Base-by-base conservation (phyloP, 805 yeast species). In the Saturnispora halmiae region DNA sequence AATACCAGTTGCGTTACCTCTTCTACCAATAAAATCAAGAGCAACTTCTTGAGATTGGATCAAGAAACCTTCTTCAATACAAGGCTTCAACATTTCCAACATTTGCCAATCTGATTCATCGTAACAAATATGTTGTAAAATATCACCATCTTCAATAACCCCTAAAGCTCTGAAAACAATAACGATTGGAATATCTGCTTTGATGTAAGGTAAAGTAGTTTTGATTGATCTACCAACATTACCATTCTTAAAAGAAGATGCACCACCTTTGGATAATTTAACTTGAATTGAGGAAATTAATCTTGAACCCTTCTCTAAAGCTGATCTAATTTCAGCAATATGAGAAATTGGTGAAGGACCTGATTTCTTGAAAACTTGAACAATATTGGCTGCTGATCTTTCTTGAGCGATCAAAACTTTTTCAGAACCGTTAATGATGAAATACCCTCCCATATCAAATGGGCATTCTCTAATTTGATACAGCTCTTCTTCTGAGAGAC, bases 401-500 rank as follows among this genome's bases (percentile, higher is more conserved):
- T 92, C 99, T 66, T 92, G 99, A 25, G 99, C 99, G 68, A 92
- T 92, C 56, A 92, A 70, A 42, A 92, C 99, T 63, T 92, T 92
- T 62, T 92, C 99, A 16, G 96, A 86, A 54, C 99, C 99, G 67
- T 92, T 92, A 58, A 92, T 92, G 52, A 92, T 88, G 60, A 92
- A 92, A 64, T 92, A 92, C 47, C 99, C 99, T 63, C 99, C 99
- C 94, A 92, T 94, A 72, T 92, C 99, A 64, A 85, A 92, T 25
- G 98, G 98, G 67, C 99, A 92, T 66, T 92, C 99, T 64, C 92
- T 88, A 58, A 92, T 75, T 54, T 87, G 94, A 65, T 88, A 92
- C 55, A 88, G 75, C 64, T 92, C 98, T 51, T 84, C 86, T 53
- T 92, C 97, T 7, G 85, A 78, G 51, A 92, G 73, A 46, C 84